Evolutionary conservation across 2,329 filamentous ascomycete species (phyloP), one percentile per base, ranked within the genome.

Genomic region (Epichloe baconii): DNA sequence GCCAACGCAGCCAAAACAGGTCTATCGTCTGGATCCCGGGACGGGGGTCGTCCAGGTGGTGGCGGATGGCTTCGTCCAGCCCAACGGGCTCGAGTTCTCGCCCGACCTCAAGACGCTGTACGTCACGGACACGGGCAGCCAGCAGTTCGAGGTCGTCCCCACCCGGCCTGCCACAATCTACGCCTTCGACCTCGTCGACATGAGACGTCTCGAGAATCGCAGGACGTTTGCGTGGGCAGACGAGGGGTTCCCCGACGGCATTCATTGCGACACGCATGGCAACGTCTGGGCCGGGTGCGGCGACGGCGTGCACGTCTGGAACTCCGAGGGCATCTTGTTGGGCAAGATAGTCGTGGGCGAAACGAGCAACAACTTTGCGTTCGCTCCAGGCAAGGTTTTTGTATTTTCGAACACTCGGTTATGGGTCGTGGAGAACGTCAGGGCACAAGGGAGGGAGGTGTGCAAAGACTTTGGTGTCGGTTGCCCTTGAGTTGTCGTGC

Each of bases 11-110:
- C 75, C 69, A 4, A 76, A 74, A 52, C 79, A 83, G 57, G 76
- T 82, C 0, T 83, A 83, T 60, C 71, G 77, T 2, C 74, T 75
- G 44, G 71, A 77, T 44, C 70, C 72, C 1, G 57, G 54, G 0
- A 79, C 73, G 0, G 74, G 74, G 0, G 72, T 74, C 1, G 63
- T 82, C 4, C 69, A 71, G 1, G 73, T 75, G 0, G 78, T 79
- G 3, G 79, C 79, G 0, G 79, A 83, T 57, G 77, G 71, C 0
- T 78, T 83, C 50, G 67, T 60, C 0, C 66, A 73, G 36, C 76
- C 76, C 0, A 83, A 83, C 54, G 79, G 79, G 7, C 62, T 82
- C 41, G 71, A 70, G 1, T 82, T 82, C 58, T 76, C 74, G 0
- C 78, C 77, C 0, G 71, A 75, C 53, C 75, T 77, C 19, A 61